Percentiles rank a stretch among this genome's conserved stretches.
phyloP scores from a whole-genome alignment of 305 asterid species.

The Nicotiana rustica region DNA sequence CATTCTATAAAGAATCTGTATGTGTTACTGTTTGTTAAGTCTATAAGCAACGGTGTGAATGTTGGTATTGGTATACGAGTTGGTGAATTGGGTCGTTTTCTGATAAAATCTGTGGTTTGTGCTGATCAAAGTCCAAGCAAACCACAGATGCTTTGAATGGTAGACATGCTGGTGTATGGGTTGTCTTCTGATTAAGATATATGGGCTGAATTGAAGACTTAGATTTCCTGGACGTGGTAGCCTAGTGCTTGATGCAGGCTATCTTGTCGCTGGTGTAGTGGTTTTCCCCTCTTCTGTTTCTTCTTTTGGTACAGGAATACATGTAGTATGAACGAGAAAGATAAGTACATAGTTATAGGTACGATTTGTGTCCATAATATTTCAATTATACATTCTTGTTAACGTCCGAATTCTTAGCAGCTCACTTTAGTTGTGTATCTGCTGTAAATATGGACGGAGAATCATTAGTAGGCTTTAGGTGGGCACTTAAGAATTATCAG shows the following conservation, averaged over 20 bases:
- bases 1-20: background rate
- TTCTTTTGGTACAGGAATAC: conserved; percentile 16
- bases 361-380: background rate
- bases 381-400: conserved; percentile 27
- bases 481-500: conserved; percentile 59
- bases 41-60: background rate
- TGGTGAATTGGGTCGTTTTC: background rate
- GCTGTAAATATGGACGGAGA: conserved; percentile 90
- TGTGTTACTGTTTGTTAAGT: background rate
- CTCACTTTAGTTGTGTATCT: conserved; percentile 65
- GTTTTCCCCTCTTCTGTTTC: background rate
- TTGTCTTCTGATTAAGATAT: background rate
- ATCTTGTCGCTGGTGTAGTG: background rate
- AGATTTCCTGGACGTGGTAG: background rate
- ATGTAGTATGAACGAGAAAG: background rate
- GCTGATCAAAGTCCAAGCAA: background rate
- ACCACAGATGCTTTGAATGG: conserved; percentile 2
- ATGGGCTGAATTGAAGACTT: background rate
- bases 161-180: background rate
- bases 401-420: conserved; percentile 86
- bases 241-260: background rate
- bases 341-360: background rate
- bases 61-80: background rate
- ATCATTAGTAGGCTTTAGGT: conserved; percentile 62
- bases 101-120: background rate